Conservation (phyloP, 2,329 filamentous ascomycete genomes). For the Cladophialophora carrionii region DNA sequence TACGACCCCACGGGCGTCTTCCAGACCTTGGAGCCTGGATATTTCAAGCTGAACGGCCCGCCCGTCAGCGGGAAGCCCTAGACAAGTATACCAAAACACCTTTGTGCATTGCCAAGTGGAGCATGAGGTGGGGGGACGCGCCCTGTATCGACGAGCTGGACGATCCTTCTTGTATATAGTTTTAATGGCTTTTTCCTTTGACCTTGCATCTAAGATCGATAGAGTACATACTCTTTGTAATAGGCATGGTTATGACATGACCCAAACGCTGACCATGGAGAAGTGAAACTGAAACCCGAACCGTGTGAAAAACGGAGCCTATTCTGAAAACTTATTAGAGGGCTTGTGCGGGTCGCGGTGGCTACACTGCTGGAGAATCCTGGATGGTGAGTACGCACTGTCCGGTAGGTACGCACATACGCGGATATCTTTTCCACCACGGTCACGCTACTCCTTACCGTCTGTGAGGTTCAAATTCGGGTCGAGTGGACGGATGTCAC, state of each 20-base stretch:
- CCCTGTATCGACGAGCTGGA: neutral
- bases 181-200: neutral
- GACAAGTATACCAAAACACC: neutral
- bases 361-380: too few species aligned
- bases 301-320: too few species aligned
- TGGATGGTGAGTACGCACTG: too few species aligned
- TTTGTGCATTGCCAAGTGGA: neutral
- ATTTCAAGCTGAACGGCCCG: constrained; percentile 49
- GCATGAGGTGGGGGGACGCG: neutral
- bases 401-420: too few species aligned
- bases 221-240: neutral
- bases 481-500: too few species aligned
- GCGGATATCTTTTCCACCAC: too few species aligned
- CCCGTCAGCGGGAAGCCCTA: neutral
- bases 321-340: too few species aligned
- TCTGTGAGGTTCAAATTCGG: too few species aligned
- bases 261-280: neutral
- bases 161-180: neutral
- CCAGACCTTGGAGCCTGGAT: constrained; percentile 48
- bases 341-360: too few species aligned
- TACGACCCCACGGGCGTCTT: constrained; percentile 51
- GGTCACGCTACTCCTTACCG: too few species aligned
- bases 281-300: neutral
- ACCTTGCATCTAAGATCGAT: neutral
- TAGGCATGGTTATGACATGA: neutral